Percentiles rank a stretch among this genome's conserved stretches.
These are phyloP conservation scores for Lachancea cidri DNA, from an alignment of 805 yeast species.

Conservation along the genomic window DNA sequence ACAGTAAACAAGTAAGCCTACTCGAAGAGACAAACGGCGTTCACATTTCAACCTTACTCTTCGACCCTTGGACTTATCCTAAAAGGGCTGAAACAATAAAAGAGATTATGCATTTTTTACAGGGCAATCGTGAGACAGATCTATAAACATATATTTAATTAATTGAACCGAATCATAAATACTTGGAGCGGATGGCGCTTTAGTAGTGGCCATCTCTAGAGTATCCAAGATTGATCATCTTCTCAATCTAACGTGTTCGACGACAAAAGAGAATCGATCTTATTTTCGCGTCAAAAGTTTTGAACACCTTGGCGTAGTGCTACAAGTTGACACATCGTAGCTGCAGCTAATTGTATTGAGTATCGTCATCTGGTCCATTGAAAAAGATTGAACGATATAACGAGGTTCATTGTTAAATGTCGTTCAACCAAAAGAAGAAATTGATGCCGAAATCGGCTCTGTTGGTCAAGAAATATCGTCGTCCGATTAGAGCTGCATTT, in stretches of 20 bases:
- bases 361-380: background rate
- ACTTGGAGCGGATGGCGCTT: too few species aligned
- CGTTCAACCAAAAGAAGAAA: constrained; percentile 23
- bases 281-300: background rate
- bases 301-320: too few species aligned
- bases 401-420: constrained; percentile 7
- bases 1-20: background rate
- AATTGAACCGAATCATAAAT: too few species aligned
- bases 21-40: constrained; percentile 5
- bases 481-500: constrained; percentile 24
- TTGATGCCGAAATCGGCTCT: constrained; percentile 30
- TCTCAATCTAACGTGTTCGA: background rate
- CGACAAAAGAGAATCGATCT: background rate
- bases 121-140: background rate
- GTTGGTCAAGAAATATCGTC: constrained; percentile 25
- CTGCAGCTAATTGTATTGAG: too few species aligned
- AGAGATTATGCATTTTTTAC: constrained; percentile 3
- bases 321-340: too few species aligned
- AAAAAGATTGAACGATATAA: background rate
- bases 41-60: constrained; percentile 5
- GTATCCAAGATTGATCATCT: too few species aligned
- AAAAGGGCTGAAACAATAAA: background rate
- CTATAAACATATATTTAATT: background rate
- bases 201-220: too few species aligned
- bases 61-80: constrained; percentile 1